Base-by-base conservation (phyloP, 371 early-diverging fungal genomes). In the Mortierella polycephala region DNA sequence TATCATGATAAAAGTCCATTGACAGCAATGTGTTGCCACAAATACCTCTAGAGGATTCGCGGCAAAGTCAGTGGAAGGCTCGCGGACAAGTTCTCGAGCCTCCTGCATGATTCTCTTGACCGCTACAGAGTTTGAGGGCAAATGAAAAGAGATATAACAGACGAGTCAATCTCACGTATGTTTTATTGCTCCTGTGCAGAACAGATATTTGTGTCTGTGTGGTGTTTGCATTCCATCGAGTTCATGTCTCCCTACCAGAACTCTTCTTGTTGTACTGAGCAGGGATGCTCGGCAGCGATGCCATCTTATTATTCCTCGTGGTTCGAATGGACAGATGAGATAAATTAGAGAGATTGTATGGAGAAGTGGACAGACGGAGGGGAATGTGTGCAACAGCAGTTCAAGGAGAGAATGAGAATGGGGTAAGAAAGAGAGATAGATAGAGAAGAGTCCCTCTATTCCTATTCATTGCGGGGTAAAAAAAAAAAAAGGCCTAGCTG, bases 61-160 rank as follows among this genome's bases (percentile, higher is more conserved):
- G 23, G 81, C 79, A 61, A 87, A 90, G 65, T 90, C 89, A 18
- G 83, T 83, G 13, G 85, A 84, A 0, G 82, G 74, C 42, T 90
- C 89, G 37, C 74, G 66, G 13, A 84, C 85, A 49, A 92, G 80
- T 61, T 89, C 90, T 62, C 83, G 83, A 14, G 87, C 88, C 73
- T 92, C 92, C 82, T 89, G 87, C 83, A 92, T 84, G 58, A 92
- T 86, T 16, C 92, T 84, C 71, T 90, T 89, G 14, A 90, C 90
- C 37, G 89, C 89, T 89, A 60, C 0, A 58, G 46, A 10, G 4
- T 1, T 10, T 46, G 46, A 13, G 46, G 10, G 13, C 46, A 14
- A 18, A 21, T 12, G 37, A 3, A n/a, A n/a, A 11, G n/a, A n/a
- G n/a, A n/a, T n/a, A n/a, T n/a, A n/a, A n/a, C n/a, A n/a, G n/a